Evolutionary conservation across 169 alveolate genomes (phyloP).

Genomic region (Ophryocystis elektroscirrha): DNA sequence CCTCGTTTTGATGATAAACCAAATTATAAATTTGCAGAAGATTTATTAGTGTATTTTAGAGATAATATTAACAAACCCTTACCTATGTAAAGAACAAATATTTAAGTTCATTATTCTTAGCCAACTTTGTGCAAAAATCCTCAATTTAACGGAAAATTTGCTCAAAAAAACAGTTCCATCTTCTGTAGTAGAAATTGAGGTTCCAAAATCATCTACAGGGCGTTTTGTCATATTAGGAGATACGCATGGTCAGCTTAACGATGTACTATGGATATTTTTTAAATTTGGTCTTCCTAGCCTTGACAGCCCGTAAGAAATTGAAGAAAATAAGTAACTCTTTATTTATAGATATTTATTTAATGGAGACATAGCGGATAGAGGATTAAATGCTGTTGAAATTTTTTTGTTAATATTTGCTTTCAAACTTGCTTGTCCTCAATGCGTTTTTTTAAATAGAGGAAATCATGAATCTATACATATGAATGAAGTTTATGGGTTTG

Average conservation of each 20-base stretch:
- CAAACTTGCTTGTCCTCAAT: constrained; percentile 47
- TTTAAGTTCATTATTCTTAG: no score
- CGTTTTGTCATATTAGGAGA: constrained; percentile 44
- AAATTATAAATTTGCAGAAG: background rate
- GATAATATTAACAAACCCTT: background rate
- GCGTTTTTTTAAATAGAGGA: constrained; percentile 61
- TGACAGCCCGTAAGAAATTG: background rate
- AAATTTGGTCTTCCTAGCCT: constrained; percentile 51
- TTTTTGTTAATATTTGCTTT: constrained; percentile 50
- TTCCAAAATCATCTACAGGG: no score
- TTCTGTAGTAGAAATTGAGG: no score
- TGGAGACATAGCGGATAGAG: constrained; percentile 73
- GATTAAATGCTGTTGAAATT: constrained; percentile 53
- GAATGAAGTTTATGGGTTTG: constrained; percentile 67
- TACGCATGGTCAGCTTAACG: constrained; percentile 62
- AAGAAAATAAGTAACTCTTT: background rate
- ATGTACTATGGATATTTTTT: constrained; percentile 53
- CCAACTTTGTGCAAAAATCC: no score
- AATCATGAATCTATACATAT: constrained; percentile 65
- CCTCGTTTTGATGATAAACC: background rate
- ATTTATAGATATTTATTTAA: constrained; percentile 44
- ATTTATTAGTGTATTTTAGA: background rate
- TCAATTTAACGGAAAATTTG: no score
- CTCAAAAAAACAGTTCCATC: no score
- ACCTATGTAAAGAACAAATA: constrained; percentile 1